phyloP scores from a whole-genome alignment of 208 protist genomes.

The Leishmania lainsoni region DNA sequence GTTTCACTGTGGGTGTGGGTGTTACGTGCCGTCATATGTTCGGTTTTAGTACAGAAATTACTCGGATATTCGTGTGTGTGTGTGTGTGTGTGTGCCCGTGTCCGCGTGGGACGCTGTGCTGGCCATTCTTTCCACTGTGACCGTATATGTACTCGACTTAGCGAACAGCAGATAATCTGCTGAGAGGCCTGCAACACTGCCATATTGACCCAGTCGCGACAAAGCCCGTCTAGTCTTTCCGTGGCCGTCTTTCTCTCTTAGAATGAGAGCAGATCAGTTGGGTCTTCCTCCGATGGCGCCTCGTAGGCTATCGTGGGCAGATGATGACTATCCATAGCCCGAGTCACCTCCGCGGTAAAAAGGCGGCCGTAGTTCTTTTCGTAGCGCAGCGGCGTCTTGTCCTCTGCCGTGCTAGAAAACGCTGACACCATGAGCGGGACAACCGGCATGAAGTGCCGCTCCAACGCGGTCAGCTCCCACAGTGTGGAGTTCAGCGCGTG shows the following conservation, averaged over 20 bases:
- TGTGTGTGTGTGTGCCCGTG: neutral
- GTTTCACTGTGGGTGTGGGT: neutral
- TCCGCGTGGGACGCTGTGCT: neutral
- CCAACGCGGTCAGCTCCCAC: conserved; percentile 89
- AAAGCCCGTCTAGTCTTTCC: neutral
- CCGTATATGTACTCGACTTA: neutral
- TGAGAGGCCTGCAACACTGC: neutral
- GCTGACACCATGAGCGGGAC: conserved; percentile 88
- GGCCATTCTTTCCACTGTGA: neutral
- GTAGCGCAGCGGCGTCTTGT: conserved; percentile 82
- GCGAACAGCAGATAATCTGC: neutral
- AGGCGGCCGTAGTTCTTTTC: conserved; percentile 88
- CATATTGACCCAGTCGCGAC: neutral
- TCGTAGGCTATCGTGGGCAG: conserved; percentile 78
- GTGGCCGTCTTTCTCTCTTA: conserved; percentile 17
- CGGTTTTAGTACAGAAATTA: conserved; percentile 6
- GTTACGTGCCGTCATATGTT: neutral
- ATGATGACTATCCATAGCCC: conserved; percentile 52
- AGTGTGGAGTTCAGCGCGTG: conserved; percentile 81
- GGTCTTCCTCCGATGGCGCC: conserved; percentile 32
- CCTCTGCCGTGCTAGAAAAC: conserved; percentile 78
- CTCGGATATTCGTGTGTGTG: neutral
- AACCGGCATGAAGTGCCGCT: conserved; percentile 83
- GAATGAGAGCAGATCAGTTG: conserved; percentile 51
- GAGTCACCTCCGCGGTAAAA: conserved; percentile 83